Percentiles rank a stretch among this genome's conserved stretches.
Evolutionary conservation across 2,329 filamentous ascomycete genomes (phyloP).

Genomic region (Aureobasidium leucospermi): DNA sequence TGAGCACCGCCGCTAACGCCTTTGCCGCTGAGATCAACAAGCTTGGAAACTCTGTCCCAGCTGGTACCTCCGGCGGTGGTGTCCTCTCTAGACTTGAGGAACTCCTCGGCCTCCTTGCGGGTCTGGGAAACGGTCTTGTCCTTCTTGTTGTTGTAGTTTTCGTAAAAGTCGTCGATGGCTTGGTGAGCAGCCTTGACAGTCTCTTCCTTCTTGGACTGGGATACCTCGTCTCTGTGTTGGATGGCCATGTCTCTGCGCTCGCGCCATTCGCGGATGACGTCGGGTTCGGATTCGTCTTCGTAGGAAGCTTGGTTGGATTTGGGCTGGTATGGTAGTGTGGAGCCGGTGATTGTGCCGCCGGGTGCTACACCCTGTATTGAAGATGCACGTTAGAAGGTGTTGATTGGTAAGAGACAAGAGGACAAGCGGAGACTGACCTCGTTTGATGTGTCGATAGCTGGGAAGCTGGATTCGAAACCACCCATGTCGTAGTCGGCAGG

Average conservation of each 20-base stretch:
- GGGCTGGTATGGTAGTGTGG: conserved; percentile 49
- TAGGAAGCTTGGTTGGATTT: conserved; percentile 40
- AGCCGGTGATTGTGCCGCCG: conserved; percentile 73
- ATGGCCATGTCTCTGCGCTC: conserved; percentile 78
- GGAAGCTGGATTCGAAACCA: conserved; percentile 83
- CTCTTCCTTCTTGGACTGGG: conserved; percentile 71
- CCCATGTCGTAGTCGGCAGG: conserved; percentile 43
- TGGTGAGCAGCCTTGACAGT: conserved; percentile 84
- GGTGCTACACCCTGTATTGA: conserved; percentile 58
- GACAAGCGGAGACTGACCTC: conserved; percentile 46
- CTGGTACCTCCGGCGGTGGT: conserved; percentile 90
- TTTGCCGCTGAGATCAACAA: conserved; percentile 96
- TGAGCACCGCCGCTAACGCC: conserved; percentile 76
- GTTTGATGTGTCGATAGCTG: conserved; percentile 67
- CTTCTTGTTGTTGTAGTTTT: conserved; percentile 97
- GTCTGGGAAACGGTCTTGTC: conserved; percentile 89
- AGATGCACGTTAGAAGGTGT: not conserved
- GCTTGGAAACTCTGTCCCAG: conserved; percentile 96
- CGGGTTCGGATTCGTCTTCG: conserved; percentile 74
- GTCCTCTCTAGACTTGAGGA: conserved; percentile 80
- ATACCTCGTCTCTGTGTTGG: conserved; percentile 76
- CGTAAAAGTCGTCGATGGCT: conserved; percentile 98
- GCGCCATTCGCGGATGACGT: conserved; percentile 85
- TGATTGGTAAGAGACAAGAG: not conserved
- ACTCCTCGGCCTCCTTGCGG: conserved; percentile 85